Evolutionary conservation across 345 rosid genomes (phyloP).

Genomic region (Durio zibethinus): DNA sequence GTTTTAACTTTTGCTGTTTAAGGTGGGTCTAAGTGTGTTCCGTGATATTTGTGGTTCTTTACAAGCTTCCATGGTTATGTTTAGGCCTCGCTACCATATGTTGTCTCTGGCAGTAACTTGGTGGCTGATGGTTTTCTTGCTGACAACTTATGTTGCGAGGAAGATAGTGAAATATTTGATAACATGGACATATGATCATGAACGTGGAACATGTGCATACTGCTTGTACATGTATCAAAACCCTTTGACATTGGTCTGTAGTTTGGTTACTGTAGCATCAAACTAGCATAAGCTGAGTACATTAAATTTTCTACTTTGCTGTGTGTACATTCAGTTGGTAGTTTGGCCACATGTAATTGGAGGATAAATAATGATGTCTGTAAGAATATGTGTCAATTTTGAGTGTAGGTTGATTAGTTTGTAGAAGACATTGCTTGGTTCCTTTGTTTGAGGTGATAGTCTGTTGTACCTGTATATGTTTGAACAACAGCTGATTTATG

Average conservation of each 20-base stretch:
- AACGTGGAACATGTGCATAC: background rate
- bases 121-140: constrained; percentile 55
- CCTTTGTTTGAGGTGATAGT: background rate
- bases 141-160: constrained; percentile 39
- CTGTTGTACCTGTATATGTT: background rate
- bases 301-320: background rate
- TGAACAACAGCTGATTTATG: background rate
- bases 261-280: background rate
- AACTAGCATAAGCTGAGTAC: background rate
- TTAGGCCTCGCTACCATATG: background rate
- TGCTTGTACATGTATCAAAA: constrained; percentile 3
- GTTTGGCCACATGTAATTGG: background rate
- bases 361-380: background rate
- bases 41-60: background rate
- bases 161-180: constrained; percentile 70
- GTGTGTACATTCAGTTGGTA: background rate
- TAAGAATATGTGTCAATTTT: background rate
- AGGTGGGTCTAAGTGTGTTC: constrained; percentile 43
- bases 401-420: background rate
- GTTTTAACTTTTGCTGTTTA: constrained; percentile 72
- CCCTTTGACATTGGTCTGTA: background rate
- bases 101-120: constrained; percentile 63
- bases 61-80: background rate
- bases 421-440: background rate
- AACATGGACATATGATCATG: constrained; percentile 73